Evolutionary conservation across 164 flowering plant species (phyloP), one percentile per base, ranked within the genome.

Genomic region (grape (Vitis vinifera)): DNA sequence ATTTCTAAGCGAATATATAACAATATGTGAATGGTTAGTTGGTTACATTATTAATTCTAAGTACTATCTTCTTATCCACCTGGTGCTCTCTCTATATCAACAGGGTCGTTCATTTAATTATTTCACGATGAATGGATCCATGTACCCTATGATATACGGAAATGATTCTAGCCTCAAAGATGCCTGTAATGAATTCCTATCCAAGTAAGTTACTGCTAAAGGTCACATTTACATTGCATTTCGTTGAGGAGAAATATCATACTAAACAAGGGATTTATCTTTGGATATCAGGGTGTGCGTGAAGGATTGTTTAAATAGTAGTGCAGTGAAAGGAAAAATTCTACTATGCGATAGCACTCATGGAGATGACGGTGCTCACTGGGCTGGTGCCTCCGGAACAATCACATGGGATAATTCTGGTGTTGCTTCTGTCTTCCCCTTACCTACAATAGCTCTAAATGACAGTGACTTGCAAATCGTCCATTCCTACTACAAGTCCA

Each of bases 41-140:
- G 27, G 1, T 23, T 23, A 19, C 9, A 11, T 37, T 16, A 53
- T 14, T 15, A 23, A 23, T 23, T 23, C 27, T 23, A 23, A 23
- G 27, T 19, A 2, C 56, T 19, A 13, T 69, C 31, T 63, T 23
- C 27, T 23, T 23, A 23, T 23, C 27, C 27, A 23, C 27, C 27
- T 23, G 27, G 27, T 23, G 0, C 44, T 31, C 44, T 31, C 5
- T 31, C 5, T 51, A 37, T n/a, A 9, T 23, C 30, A 65, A 17
- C 74, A 81, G 81, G 84, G 84, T 1, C n/a, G 2, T 10, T 59
- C 77, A 0, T 16, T 81, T 17, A 78, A 81, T 59, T 4, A 73
- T 10, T 78, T 75, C 51, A 27, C 10, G 0, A 50, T 63, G 15
- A 50, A 63, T 8, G 72, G 72, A 31, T 52, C 10, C 59, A 62